A percentile compares a stretch with the other conserved stretches of the same genome.
phyloP scores from a whole-genome alignment of 2,329 filamentous ascomycete species.

The Thielaviopsis punctulata region DNA sequence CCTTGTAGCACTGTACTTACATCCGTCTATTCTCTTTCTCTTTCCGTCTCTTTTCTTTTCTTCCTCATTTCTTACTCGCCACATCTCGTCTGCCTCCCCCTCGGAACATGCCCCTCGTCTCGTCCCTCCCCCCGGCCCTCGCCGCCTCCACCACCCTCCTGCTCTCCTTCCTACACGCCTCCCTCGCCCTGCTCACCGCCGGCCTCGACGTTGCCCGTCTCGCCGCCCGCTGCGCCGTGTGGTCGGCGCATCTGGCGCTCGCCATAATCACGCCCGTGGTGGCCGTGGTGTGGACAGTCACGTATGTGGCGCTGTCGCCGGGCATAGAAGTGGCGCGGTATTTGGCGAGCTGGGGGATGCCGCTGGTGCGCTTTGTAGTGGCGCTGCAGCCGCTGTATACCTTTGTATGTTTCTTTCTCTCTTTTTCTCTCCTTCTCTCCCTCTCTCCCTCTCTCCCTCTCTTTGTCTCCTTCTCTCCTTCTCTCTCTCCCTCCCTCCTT shows the following conservation, averaged over 20 bases:
- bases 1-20: too few relatives aligned
- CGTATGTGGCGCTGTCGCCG: slow-evolving; percentile 3
- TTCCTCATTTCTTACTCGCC: neutral
- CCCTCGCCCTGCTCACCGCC: neutral
- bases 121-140: neutral
- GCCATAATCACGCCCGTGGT: neutral
- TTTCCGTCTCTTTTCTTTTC: neutral
- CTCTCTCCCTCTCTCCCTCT: neutral
- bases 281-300: neutral
- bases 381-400: slow-evolving; percentile 8
- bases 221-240: neutral
- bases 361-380: neutral
- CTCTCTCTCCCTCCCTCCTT: neutral
- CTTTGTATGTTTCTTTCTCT: slow-evolving; percentile 8
- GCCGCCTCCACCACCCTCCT: too few relatives aligned
- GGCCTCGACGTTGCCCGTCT: neutral
- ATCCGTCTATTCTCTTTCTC: neutral
- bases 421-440: neutral
- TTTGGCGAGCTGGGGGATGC: slow-evolving; percentile 1
- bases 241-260: neutral
- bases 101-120: neutral
- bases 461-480: neutral
- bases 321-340: neutral
- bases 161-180: neutral
- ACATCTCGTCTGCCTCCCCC: neutral